These are phyloP conservation scores for Eurotiales sp. DNA, from an alignment of 2,329 filamentous ascomycete genomes.

Conservation along the genomic window DNA sequence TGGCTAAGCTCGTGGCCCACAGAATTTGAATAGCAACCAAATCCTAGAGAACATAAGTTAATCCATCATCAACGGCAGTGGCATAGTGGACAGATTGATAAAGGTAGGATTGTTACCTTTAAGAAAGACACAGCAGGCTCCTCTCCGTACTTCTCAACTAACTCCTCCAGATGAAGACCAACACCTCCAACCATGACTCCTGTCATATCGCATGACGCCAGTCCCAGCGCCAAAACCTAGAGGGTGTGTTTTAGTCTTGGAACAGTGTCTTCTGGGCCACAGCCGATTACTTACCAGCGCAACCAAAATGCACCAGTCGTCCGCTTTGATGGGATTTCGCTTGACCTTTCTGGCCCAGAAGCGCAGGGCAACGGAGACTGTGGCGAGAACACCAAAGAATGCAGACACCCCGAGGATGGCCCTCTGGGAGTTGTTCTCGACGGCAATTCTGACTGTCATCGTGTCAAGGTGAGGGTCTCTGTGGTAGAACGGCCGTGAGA, in stretches of 20 bases:
- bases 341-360: conserved; percentile 1
- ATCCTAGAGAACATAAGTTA: too few species aligned
- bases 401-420: not conserved
- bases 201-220: not conserved
- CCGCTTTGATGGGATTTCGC: not conserved
- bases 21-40: not conserved
- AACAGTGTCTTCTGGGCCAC: not conserved
- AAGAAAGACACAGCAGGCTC: not conserved
- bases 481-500: too few species aligned
- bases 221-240: not conserved
- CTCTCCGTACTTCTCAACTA: not conserved
- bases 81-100: too few species aligned
- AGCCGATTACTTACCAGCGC: not conserved
- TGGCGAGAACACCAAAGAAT: not conserved
- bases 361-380: not conserved
- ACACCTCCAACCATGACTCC: not conserved
- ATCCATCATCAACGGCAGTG: too few species aligned
- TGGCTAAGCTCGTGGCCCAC: not conserved
- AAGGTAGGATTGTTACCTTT: not conserved
- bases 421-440: not conserved
- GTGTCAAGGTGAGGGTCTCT: too few species aligned
- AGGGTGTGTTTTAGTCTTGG: not conserved
- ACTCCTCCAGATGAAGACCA: not conserved
- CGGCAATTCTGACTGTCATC: not conserved
- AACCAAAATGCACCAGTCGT: conserved; percentile 5